phyloP scores from a whole-genome alignment of 1,284 basidiomycete species.

The Sanguinoderma infundibulare region DNA sequence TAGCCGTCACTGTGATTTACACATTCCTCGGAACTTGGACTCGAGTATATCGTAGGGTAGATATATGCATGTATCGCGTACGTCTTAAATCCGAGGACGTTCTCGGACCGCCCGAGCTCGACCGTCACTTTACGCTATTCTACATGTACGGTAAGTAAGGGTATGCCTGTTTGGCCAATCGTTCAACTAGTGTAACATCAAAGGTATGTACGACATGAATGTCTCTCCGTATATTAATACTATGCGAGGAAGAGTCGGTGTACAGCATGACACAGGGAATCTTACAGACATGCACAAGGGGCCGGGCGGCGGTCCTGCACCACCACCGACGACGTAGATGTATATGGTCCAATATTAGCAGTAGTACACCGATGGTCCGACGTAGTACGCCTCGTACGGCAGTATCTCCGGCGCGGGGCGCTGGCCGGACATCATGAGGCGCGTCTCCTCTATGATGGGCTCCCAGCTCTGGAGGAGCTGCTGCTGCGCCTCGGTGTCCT shows the following conservation, averaged over 20 bases:
- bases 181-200: background rate
- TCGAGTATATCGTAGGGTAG: background rate
- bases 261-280: too few species aligned
- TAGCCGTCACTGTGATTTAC: too few species aligned
- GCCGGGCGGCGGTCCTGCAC: too few species aligned
- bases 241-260: too few species aligned
- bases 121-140: too few species aligned
- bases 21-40: too few species aligned
- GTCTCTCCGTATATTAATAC: background rate
- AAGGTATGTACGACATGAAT: background rate
- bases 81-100: too few species aligned
- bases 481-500: background rate
- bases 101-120: too few species aligned
- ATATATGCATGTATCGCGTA: background rate
- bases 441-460: constrained; percentile 14
- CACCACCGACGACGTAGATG: background rate
- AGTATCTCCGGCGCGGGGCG: background rate
- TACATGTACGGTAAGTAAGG: background rate
- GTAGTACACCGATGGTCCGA: background rate
- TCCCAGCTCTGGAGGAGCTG: constrained; percentile 13
- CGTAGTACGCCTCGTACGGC: background rate
- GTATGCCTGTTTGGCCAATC: background rate
- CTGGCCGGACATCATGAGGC: constrained; percentile 6
- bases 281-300: too few species aligned
- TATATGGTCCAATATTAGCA: background rate